Percentiles rank a stretch among this genome's conserved stretches.
Evolutionary conservation across 257 asterid genomes (phyloP).

Genomic region (Ligustrum vulgare): DNA sequence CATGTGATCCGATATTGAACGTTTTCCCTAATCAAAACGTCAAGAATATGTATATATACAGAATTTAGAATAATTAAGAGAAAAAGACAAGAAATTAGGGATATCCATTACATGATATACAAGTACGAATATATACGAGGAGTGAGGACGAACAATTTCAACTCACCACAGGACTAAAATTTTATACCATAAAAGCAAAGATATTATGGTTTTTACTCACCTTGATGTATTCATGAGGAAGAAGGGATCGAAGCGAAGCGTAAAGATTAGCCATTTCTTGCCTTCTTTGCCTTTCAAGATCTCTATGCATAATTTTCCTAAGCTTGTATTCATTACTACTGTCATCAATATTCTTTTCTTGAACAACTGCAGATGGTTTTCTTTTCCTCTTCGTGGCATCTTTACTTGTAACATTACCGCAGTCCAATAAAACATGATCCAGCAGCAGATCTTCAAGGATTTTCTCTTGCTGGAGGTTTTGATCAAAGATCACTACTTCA

Average conservation of each 20-base stretch:
- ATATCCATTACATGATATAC: background rate
- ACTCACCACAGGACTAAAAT: too few relatives aligned
- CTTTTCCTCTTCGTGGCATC: background rate
- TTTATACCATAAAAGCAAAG: background rate
- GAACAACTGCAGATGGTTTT: background rate
- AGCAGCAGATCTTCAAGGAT: background rate
- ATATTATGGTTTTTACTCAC: slow-evolving; percentile 12
- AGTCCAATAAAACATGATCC: background rate
- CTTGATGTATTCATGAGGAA: slow-evolving; percentile 41
- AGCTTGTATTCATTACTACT: background rate
- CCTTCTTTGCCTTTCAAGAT: slow-evolving; percentile 46
- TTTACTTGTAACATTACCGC: background rate
- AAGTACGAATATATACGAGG: too few relatives aligned
- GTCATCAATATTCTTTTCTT: background rate
- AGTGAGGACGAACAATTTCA: background rate
- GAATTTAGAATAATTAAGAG: background rate
- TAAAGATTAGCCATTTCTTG: slow-evolving; percentile 40
- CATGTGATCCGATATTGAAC: slow-evolving; percentile 54
- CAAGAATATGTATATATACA: background rate
- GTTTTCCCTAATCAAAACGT: slow-evolving; percentile 42
- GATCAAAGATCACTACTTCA: slow-evolving; percentile 29
- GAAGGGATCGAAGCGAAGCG: slow-evolving; percentile 44
- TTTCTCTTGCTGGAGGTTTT: background rate
- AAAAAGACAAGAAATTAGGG: background rate
- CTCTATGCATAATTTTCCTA: slow-evolving; percentile 41